A percentile compares a stretch with the other conserved stretches of the same genome.
These are phyloP conservation scores for Ascochyta fabae DNA, from an alignment of 2,329 filamentous ascomycete species.

Conservation along the genomic window DNA sequence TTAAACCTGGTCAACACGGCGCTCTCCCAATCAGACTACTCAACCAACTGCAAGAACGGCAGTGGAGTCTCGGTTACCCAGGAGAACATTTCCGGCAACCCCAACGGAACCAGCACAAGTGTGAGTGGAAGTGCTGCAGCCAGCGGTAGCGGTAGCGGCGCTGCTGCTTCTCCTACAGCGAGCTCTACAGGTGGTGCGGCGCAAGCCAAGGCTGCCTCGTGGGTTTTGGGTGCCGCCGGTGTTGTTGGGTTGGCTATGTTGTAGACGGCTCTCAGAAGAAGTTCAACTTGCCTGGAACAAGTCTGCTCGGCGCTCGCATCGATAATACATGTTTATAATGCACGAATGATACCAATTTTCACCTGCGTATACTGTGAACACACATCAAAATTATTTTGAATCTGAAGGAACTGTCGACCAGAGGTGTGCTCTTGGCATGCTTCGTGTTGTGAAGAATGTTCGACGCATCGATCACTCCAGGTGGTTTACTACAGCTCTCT, in stretches of 20 bases:
- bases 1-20: slow-evolving; percentile 68
- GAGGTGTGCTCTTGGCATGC: too few species aligned
- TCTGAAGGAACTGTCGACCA: neutral
- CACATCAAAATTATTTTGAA: neutral
- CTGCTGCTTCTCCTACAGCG: slow-evolving; percentile 22
- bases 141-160: slow-evolving; percentile 9
- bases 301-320: neutral
- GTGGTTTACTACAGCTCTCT: too few species aligned
- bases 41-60: slow-evolving; percentile 63
- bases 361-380: neutral
- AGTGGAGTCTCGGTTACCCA: slow-evolving; percentile 59
- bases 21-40: slow-evolving; percentile 52
- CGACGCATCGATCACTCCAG: too few species aligned
- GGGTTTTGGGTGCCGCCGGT: slow-evolving; percentile 46
- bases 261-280: slow-evolving; percentile 13
- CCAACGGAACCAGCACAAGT: slow-evolving; percentile 53
- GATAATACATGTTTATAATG: neutral
- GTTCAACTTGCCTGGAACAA: slow-evolving; percentile 5
- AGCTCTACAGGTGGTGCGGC: slow-evolving; percentile 32
- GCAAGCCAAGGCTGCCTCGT: slow-evolving; percentile 40
- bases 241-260: slow-evolving; percentile 40
- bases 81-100: slow-evolving; percentile 52
- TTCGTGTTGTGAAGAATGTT: too few species aligned
- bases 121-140: slow-evolving; percentile 23
- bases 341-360: slow-evolving; percentile 9